phyloP scores from a whole-genome alignment of 129 eudicot genomes.

The Chrysanthemum lavandulifolium region DNA sequence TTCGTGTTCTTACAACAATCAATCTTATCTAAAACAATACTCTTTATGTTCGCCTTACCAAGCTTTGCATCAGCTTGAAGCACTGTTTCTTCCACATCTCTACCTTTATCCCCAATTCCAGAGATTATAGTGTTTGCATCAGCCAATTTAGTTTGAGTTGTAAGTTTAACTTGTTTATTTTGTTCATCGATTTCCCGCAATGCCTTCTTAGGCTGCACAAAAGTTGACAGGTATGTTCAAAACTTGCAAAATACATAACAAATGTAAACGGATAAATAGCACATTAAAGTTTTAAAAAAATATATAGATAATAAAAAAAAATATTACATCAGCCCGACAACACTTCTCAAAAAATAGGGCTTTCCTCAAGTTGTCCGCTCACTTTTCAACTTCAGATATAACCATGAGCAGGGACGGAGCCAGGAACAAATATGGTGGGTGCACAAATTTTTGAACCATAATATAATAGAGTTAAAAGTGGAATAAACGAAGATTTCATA shows the following conservation, averaged over 20 bases:
- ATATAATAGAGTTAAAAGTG: too few species aligned
- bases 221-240: neutral
- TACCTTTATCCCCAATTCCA: conserved; percentile 52
- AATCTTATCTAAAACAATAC: too few species aligned
- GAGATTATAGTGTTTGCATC: conserved; percentile 57
- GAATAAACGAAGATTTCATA: too few species aligned
- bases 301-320: neutral
- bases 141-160: conserved; percentile 48
- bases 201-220: conserved; percentile 79
- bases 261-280: neutral
- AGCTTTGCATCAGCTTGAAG: neutral
- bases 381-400: conserved; percentile 66
- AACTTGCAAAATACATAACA: neutral
- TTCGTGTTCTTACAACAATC: neutral
- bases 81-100: conserved; percentile 64
- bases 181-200: conserved; percentile 53
- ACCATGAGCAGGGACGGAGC: too few species aligned
- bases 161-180: conserved; percentile 50
- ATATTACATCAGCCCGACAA: conserved; percentile 63
- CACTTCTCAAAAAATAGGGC: conserved; percentile 65
- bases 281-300: neutral
- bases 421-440: too few species aligned
- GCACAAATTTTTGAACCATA: too few species aligned
- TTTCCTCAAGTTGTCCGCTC: conserved; percentile 64
- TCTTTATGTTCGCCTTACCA: too few species aligned